These are phyloP conservation scores for Arachnomyces sp. DNA, from an alignment of 2,329 filamentous ascomycete genomes.

Conservation along the genomic window DNA sequence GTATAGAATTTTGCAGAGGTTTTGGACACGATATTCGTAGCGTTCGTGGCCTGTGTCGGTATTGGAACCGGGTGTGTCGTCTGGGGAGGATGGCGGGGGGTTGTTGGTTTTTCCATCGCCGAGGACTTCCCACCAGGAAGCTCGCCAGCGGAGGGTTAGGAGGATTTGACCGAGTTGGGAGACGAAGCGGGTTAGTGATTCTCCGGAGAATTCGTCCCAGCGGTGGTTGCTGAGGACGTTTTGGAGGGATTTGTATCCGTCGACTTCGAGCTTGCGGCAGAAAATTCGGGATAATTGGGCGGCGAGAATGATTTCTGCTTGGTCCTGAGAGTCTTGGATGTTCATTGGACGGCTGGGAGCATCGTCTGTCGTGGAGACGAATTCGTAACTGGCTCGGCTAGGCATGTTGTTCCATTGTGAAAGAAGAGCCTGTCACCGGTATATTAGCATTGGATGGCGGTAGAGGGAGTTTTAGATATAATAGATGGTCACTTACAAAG, in stretches of 20 bases:
- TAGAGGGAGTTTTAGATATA: neutral
- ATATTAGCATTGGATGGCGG: slow-evolving; percentile 1
- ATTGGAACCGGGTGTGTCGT: slow-evolving; percentile 5
- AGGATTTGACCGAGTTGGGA: slow-evolving; percentile 34
- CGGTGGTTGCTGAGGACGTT: slow-evolving; percentile 40
- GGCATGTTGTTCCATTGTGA: slow-evolving; percentile 42
- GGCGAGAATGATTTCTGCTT: slow-evolving; percentile 34
- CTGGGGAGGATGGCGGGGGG: neutral
- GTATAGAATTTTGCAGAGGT: slow-evolving; percentile 38
- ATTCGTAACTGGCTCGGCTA: slow-evolving; percentile 37
- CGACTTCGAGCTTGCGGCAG: slow-evolving; percentile 40
- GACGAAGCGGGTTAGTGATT: slow-evolving; percentile 35
- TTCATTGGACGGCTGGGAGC: slow-evolving; percentile 32
- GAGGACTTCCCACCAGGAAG: slow-evolving; percentile 39
- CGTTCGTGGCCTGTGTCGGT: slow-evolving; percentile 30
- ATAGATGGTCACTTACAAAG: slow-evolving; percentile 28
- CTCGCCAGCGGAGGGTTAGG: slow-evolving; percentile 37
- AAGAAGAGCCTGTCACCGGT: slow-evolving; percentile 29
- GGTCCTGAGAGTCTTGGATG: slow-evolving; percentile 28
- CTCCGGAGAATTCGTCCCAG: slow-evolving; percentile 37
- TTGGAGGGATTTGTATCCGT: slow-evolving; percentile 38
- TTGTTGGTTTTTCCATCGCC: slow-evolving; percentile 26
- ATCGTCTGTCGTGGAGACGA: slow-evolving; percentile 25
- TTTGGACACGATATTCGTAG: slow-evolving; percentile 33
- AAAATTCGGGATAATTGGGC: slow-evolving; percentile 40